Evolutionary conservation across 75 land plant genomes (phyloP).

Genomic region (Gnetum montanum): DNA sequence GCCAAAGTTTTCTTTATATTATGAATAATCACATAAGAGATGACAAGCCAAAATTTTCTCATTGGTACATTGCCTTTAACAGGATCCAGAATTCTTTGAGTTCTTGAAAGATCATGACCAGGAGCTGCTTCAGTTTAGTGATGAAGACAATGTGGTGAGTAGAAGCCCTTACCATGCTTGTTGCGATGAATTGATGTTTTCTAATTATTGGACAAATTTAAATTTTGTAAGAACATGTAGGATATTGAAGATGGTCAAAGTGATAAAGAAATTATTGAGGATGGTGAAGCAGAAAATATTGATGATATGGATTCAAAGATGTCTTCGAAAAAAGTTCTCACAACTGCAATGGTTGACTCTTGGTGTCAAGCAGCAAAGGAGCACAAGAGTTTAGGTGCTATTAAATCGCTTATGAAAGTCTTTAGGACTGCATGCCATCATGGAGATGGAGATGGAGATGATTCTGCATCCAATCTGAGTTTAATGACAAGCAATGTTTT

Average conservation of each 20-base stretch:
- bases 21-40: background rate
- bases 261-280: constrained; percentile 15
- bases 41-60: background rate
- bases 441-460: constrained; percentile 68
- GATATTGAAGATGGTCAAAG: constrained; percentile 14
- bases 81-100: constrained; percentile 92
- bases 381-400: constrained; percentile 38
- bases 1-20: background rate
- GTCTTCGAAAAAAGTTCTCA: constrained; percentile 28
- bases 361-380: constrained; percentile 55
- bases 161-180: background rate
- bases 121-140: constrained; percentile 78
- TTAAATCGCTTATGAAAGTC: constrained; percentile 55
- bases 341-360: constrained; percentile 57
- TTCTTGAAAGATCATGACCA: constrained; percentile 78
- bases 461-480: constrained; percentile 36
- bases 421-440: constrained; percentile 85
- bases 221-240: too few species aligned
- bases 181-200: background rate
- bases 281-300: constrained; percentile 6
- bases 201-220: background rate
- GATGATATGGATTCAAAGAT: constrained; percentile 9
- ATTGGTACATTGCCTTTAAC: constrained; percentile 6
- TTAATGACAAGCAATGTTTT: constrained; percentile 75
- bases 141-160: constrained; percentile 57